Base-by-base conservation (phyloP, 805 yeast species). In the Starmerella floricola region DNA sequence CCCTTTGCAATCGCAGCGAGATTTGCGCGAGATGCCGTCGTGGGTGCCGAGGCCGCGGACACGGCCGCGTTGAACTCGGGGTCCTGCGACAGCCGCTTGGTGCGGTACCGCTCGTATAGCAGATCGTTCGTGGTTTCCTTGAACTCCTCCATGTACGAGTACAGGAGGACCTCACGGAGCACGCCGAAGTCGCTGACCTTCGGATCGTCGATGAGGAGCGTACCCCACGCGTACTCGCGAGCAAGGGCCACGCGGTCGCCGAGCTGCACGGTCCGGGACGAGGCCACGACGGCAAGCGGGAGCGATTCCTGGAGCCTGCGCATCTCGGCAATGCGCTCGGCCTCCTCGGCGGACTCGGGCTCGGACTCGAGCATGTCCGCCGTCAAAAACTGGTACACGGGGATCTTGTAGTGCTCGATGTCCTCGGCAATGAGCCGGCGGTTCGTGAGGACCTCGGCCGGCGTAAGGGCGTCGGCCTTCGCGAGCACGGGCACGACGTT, bases 91-190 rank as follows among this genome's bases (percentile, higher is more conserved):
- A 82, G 70, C 15, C 87, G 86, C 56, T 78, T 85, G 8, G 95
- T 82, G 70, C 96, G 78, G 63, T 86, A 86, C 58, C 77, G 78
- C 62, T 86, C 96, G 61, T 86, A 86, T 49, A 86, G 66, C 31
- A 78, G 72, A 59, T 85, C 94, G 59, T 82, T 93, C 6, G 96
- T 86, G 55, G 74, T 71, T 55, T 86, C 95, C 63, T 84, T 84
- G 62, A 86, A 75, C 58, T 86, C 95, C 58, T 78, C 78, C 62
- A 86, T 71, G 63, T 85, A 95, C 15, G 91, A 77, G 55, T 82
- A 79, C 55, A 86, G 71, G 46, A 86, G 65, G 3, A 86, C 74
- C 55, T 83, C 84, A 60, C 86, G 77, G 60, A 86, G 69, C 32
- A 81, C 72, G 34, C 83, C 73, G 58, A 86, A 81, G 62, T 86